These are phyloP conservation scores for Fomitiporia mediterranea DNA, from an alignment of 1,284 basidiomycete species.

Conservation along the genomic window DNA sequence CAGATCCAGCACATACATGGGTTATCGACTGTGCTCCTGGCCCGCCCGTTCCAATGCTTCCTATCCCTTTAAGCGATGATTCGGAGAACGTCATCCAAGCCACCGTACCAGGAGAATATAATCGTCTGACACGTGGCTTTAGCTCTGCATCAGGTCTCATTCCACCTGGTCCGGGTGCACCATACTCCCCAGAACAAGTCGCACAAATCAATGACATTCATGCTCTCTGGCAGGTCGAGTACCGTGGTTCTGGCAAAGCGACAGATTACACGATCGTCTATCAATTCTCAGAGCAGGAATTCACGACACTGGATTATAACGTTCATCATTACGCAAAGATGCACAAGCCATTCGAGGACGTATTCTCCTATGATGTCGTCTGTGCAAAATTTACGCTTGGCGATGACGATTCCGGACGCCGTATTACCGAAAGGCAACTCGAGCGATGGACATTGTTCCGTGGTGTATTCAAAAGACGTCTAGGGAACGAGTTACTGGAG, in stretches of 20 bases:
- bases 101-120: conserved; percentile 1
- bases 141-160: conserved; percentile 6
- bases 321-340: conserved; percentile 15
- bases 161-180: neutral
- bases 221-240: conserved; percentile 13
- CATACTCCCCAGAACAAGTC: conserved; percentile 7
- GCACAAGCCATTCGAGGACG: conserved; percentile 13
- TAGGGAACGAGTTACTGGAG: conserved; percentile 9
- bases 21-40: conserved; percentile 23
- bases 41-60: conserved; percentile 15
- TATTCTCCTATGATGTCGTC: conserved; percentile 12
- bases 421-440: conserved; percentile 3
- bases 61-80: conserved; percentile 21
- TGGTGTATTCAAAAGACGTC: conserved; percentile 1
- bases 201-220: neutral
- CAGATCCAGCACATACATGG: conserved; percentile 19
- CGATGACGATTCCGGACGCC: neutral
- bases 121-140: conserved; percentile 8
- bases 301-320: conserved; percentile 1
- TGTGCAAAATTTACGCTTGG: neutral
- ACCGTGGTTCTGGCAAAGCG: neutral
- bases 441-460: conserved; percentile 3
- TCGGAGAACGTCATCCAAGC: conserved; percentile 3
- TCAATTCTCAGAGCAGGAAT: conserved; percentile 13
- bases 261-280: conserved; percentile 3